phyloP scores from a whole-genome alignment of 805 yeast species.

The Ogataea ganodermae region DNA sequence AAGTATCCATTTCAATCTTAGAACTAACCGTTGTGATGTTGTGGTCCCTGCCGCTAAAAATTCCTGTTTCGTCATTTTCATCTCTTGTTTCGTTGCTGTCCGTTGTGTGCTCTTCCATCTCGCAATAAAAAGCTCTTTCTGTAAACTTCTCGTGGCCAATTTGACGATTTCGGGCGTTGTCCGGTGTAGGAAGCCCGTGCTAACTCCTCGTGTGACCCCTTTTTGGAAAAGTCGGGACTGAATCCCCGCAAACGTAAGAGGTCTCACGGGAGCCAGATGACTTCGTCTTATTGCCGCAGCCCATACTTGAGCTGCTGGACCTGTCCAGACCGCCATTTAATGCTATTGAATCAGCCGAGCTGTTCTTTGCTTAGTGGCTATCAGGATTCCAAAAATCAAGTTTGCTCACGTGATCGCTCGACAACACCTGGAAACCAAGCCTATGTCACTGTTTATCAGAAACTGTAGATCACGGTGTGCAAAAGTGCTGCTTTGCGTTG shows the following conservation, averaged over 20 bases:
- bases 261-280: not conserved
- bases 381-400: not conserved
- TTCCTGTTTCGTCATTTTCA: conserved; percentile 6
- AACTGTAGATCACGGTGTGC: too few species aligned
- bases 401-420: too few species aligned
- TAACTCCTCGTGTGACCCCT: conserved; percentile 2
- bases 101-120: not conserved
- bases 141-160: too few species aligned
- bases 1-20: conserved; percentile 46
- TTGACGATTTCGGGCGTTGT: not conserved
- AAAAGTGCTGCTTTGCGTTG: too few species aligned
- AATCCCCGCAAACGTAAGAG: not conserved
- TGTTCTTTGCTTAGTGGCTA: not conserved
- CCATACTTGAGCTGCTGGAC: not conserved
- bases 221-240: not conserved
- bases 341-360: not conserved
- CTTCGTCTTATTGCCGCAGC: not conserved
- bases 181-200: not conserved
- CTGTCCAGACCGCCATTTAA: conserved; percentile 1
- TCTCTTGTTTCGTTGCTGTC: not conserved
- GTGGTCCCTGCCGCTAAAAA: conserved; percentile 23
- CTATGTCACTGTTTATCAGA: too few species aligned
- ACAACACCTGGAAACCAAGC: not conserved
- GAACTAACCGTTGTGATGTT: conserved; percentile 13
- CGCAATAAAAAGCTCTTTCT: too few species aligned